phyloP scores from a whole-genome alignment of 495 filamentous ascomycete genomes.

The Xylaria acuta region DNA sequence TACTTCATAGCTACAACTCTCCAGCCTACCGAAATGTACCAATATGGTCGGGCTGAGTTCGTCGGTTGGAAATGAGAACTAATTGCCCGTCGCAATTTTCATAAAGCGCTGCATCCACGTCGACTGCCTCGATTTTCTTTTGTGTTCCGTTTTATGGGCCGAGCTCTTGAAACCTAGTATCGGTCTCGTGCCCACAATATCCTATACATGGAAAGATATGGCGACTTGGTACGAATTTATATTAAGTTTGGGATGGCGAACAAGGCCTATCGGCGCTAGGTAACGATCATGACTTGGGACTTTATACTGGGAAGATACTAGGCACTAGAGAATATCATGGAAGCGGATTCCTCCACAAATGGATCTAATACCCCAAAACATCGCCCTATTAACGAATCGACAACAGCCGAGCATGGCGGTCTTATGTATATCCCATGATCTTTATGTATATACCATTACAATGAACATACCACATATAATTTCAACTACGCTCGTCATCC shows the following conservation, averaged over 20 bases:
- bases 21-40: slow-evolving; percentile 54
- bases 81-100: neutral
- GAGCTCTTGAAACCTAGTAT: too few relatives aligned
- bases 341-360: neutral
- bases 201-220: neutral
- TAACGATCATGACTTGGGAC: neutral
- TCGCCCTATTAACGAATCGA: neutral
- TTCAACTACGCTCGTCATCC: neutral
- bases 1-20: slow-evolving; percentile 57
- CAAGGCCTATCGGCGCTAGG: neutral
- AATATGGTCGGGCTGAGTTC: slow-evolving; percentile 49
- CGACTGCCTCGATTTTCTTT: slow-evolving; percentile 19
- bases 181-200: neutral
- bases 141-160: neutral
- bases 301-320: neutral
- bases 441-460: slow-evolving; percentile 13
- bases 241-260: neutral
- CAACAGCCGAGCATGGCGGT: neutral
- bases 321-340: neutral
- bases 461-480: slow-evolving; percentile 9
- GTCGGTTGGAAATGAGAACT: neutral
- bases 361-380: slow-evolving; percentile 16
- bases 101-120: neutral
- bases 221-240: neutral
- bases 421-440: slow-evolving; percentile 14